These are phyloP conservation scores for Colletotrichum paranaense DNA, from an alignment of 2,329 filamentous ascomycete species.

Conservation along the genomic window DNA sequence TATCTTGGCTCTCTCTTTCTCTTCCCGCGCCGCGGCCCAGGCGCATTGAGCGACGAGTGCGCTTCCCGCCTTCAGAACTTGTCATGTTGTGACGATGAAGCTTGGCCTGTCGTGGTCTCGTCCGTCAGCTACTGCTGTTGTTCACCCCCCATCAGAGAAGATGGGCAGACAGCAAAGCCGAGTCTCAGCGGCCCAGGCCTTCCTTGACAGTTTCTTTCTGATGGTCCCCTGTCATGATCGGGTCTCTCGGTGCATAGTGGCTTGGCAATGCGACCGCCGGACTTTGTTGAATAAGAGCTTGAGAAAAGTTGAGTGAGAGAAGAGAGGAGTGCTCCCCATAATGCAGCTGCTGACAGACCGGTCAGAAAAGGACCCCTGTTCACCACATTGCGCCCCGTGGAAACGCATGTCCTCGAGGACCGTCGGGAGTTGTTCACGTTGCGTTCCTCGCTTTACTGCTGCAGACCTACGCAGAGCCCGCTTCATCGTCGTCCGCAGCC, in stretches of 20 bases:
- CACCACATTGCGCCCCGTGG: neutral
- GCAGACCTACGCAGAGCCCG: neutral
- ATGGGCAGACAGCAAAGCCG: neutral
- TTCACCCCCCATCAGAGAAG: neutral
- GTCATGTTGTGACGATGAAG: slow-evolving; percentile 20
- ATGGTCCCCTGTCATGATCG: slow-evolving; percentile 9
- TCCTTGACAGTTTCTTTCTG: neutral
- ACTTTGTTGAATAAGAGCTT: neutral
- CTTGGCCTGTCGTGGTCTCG: slow-evolving; percentile 26
- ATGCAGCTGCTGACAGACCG: neutral
- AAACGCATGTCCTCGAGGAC: neutral
- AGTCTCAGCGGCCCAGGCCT: slow-evolving; percentile 3
- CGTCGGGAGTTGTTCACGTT: neutral
- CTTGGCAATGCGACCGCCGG: slow-evolving; percentile 17
- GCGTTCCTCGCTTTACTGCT: neutral
- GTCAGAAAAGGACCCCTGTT: slow-evolving; percentile 8
- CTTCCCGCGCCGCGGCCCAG: neutral
- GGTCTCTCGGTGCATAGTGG: slow-evolving; percentile 22
- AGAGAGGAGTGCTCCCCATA: neutral
- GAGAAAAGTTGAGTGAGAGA: neutral
- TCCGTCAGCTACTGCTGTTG: neutral
- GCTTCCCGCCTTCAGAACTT: neutral
- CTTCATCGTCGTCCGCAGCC: neutral
- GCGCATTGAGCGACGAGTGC: slow-evolving; percentile 13
- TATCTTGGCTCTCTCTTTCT: neutral